phyloP scores from a whole-genome alignment of 2,329 filamentous ascomycete genomes.

The Fusarium sacchari region DNA sequence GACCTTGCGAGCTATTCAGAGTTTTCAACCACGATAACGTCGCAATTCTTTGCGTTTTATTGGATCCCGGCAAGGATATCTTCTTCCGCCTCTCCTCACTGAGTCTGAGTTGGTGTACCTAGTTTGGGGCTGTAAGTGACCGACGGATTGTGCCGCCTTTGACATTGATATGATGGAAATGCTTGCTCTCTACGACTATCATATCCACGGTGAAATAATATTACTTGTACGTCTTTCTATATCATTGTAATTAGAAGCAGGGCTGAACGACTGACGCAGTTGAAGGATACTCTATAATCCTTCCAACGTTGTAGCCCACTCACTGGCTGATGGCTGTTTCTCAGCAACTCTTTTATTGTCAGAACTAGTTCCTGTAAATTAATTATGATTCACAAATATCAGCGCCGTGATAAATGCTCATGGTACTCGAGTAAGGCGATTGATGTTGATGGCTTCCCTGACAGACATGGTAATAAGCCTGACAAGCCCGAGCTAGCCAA shows the following conservation, averaged over 20 bases:
- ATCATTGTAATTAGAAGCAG: background rate
- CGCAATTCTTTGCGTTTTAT: conserved; percentile 5
- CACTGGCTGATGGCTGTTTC: background rate
- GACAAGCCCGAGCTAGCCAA: conserved; percentile 5
- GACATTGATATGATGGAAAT: background rate
- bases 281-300: background rate
- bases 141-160: conserved; percentile 20
- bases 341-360: background rate
- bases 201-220: background rate
- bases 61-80: conserved; percentile 4
- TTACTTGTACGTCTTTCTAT: background rate
- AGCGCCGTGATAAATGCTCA: conserved; percentile 1
- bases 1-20: background rate
- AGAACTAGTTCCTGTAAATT: background rate
- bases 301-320: background rate
- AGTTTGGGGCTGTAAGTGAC: conserved; percentile 28
- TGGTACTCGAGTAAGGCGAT: conserved; percentile 19
- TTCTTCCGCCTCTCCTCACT: conserved; percentile 15
- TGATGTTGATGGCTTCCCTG: conserved; percentile 19
- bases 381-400: background rate
- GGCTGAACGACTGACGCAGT: background rate
- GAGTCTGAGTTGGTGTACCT: background rate
- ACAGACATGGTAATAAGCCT: conserved; percentile 7
- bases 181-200: background rate
- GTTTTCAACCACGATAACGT: background rate